Evolutionary conservation across 176 grass and related monocot species (phyloP).

Genomic region (Musa beccarii): DNA sequence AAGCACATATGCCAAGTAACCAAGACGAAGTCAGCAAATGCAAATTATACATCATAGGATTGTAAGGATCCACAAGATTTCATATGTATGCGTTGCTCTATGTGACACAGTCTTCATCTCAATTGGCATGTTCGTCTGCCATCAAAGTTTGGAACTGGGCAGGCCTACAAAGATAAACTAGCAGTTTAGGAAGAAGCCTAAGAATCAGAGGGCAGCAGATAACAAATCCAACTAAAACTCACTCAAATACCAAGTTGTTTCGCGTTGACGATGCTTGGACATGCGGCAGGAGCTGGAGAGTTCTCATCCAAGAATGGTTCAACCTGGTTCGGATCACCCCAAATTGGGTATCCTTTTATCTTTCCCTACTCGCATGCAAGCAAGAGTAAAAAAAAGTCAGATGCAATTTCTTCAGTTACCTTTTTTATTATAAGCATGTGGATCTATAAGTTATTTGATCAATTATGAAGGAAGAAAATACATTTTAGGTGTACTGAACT

Average conservation of each 20-base stretch:
- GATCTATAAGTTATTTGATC: too few species aligned
- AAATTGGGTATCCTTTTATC: constrained; percentile 76
- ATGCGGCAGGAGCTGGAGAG: constrained; percentile 38
- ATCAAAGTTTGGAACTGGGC: not conserved
- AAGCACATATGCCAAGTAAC: too few species aligned
- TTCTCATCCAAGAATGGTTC: constrained; percentile 69
- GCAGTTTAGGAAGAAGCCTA: not conserved
- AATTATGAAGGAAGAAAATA: too few species aligned
- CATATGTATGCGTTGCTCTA: too few species aligned
- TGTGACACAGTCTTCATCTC: not conserved
- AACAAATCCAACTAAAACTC: not conserved
- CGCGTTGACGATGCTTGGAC: constrained; percentile 85
- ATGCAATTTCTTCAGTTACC: too few species aligned
- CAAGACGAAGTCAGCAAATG: too few species aligned
- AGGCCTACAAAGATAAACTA: not conserved
- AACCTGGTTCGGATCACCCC: constrained; percentile 59
- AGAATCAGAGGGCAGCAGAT: not conserved
- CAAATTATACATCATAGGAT: too few species aligned
- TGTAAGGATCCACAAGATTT: too few species aligned
- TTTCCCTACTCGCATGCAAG: constrained; percentile 39
- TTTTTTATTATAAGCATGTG: too few species aligned
- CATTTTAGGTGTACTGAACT: too few species aligned
- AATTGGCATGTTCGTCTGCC: not conserved
- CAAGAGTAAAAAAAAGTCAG: not conserved
- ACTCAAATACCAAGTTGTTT: constrained; percentile 55